Base-by-base conservation (phyloP, 2,329 filamentous ascomycete genomes). In the Cladosporium sp. region DNA sequence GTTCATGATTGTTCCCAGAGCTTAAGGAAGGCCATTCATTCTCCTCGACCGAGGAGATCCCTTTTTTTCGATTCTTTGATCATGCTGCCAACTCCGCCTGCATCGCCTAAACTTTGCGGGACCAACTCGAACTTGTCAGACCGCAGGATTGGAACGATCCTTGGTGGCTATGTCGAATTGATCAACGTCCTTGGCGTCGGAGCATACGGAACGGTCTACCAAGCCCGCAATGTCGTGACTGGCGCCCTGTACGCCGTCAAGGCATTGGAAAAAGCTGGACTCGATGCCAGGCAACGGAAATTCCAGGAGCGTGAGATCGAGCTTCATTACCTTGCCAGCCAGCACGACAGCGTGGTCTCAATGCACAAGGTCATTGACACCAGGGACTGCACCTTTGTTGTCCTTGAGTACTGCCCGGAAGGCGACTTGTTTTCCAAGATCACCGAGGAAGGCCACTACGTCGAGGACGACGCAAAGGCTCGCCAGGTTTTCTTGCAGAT, bases 381-480 rank as follows among this genome's bases (percentile, higher is more conserved):
- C 64, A 78, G 82, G 54, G 90, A 96, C 70, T 96, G 90, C 79
- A 95, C 91, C 57, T 97, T 89, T 72, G 92, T 97, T 62, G 87
- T 99, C 58, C 80, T 99, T 68, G 93, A 99, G 71, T 97, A 91
- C 71, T 97, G 92, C 74, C 89, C 90, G 6, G 93, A 97, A 70
- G 93, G 93, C 65, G 93, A 99, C 69, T 74, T 99, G 58, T 99
- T 99, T 73, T 86, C 88, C 69, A 96, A 95, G 74, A 99, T 99
- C 73, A 97, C 93, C 55, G 92, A 97, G 72, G 83, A 88, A 64
- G 88, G 90, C 67, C 88, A 89, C 69, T 99, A 95, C 70, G 85
- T 96, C 63, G 88, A 89, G 72, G 91, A 96, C 75, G 92, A 97
- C 75, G 80, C 83, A 64, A 80, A 96, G 68, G 88, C 87, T 77